Evolutionary conservation across 768 basidiomycete genomes (phyloP).

Genomic region (Lactarius quietus): DNA sequence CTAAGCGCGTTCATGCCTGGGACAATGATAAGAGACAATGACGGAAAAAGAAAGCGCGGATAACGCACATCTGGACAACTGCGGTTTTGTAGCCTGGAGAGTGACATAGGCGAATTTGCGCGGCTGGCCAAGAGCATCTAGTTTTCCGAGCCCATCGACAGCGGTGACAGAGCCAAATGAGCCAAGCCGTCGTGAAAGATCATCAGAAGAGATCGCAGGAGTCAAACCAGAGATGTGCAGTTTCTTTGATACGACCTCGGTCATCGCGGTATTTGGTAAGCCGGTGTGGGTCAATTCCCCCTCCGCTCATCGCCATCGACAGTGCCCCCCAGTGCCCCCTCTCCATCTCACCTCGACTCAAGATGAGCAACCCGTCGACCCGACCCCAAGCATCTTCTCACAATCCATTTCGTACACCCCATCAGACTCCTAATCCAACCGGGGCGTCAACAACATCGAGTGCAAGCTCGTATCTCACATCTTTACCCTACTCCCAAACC

Average conservation of each 20-base stretch:
- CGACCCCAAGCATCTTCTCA: not conserved
- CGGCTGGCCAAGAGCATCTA: conserved; percentile 61
- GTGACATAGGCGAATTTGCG: conserved; percentile 73
- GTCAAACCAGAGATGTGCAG: conserved; percentile 77
- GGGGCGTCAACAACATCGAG: conserved; percentile 8
- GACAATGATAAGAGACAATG: not conserved
- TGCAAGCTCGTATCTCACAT: not conserved
- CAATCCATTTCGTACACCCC: conserved; percentile 22
- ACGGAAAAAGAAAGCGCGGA: not conserved
- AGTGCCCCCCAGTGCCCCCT: too few species aligned
- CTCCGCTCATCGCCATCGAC: not conserved
- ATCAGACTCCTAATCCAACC: conserved; percentile 13
- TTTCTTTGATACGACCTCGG: conserved; percentile 45
- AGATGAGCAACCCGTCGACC: not conserved
- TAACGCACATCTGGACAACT: conserved; percentile 58
- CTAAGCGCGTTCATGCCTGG: conserved; percentile 72
- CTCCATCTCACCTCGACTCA: not conserved
- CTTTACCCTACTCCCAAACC: not conserved
- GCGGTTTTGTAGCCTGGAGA: conserved; percentile 55
- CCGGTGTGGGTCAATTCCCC: not conserved
- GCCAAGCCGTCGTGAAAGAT: conserved; percentile 55
- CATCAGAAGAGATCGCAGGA: conserved; percentile 52
- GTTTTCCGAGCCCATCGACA: conserved; percentile 64
- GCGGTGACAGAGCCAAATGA: conserved; percentile 66
- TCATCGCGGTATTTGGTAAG: not conserved